Conservation (phyloP, 202 grass and related monocot species). For the Sporobolus alterniflorus region DNA sequence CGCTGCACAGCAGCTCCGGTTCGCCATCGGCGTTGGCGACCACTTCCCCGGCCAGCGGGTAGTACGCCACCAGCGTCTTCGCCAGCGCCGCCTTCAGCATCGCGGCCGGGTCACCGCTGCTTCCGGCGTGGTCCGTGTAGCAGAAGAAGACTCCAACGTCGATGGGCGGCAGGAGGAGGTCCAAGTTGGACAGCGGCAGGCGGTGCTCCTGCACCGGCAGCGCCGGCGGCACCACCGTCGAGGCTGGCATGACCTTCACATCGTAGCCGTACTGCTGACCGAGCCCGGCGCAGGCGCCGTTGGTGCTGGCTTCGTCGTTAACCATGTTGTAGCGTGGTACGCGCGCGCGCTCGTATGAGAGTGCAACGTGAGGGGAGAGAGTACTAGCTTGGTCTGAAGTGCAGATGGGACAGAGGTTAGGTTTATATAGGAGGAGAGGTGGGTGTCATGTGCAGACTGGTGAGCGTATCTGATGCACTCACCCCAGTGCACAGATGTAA, state of each 20-base stretch:
- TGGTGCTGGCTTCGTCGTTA: background rate
- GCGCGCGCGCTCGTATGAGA: background rate
- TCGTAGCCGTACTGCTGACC: background rate
- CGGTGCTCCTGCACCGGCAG: slow-evolving; percentile 59
- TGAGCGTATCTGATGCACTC: no score
- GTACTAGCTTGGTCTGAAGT: background rate
- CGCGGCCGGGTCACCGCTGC: background rate
- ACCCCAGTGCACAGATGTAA: no score
- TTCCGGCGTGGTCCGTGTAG: slow-evolving; percentile 39
- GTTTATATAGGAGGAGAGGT: background rate
- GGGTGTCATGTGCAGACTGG: no score
- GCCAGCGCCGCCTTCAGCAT: slow-evolving; percentile 64
- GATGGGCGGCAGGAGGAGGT: slow-evolving; percentile 75
- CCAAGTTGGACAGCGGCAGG: slow-evolving; percentile 74
- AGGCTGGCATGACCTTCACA: slow-evolving; percentile 24
- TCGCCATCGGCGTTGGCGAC: slow-evolving; percentile 60
- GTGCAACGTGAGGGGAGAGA: background rate
- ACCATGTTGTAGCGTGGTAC: background rate
- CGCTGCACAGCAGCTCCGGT: slow-evolving; percentile 84
- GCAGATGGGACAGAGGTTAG: background rate
- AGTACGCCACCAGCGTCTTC: slow-evolving; percentile 65
- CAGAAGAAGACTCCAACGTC: slow-evolving; percentile 89
- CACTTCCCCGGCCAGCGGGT: slow-evolving; percentile 76
- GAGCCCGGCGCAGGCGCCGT: background rate
- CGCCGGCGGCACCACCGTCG: slow-evolving; percentile 49